Conservation (phyloP, 352 stramenopile genomes). For the Phytophthora nicotianae region DNA sequence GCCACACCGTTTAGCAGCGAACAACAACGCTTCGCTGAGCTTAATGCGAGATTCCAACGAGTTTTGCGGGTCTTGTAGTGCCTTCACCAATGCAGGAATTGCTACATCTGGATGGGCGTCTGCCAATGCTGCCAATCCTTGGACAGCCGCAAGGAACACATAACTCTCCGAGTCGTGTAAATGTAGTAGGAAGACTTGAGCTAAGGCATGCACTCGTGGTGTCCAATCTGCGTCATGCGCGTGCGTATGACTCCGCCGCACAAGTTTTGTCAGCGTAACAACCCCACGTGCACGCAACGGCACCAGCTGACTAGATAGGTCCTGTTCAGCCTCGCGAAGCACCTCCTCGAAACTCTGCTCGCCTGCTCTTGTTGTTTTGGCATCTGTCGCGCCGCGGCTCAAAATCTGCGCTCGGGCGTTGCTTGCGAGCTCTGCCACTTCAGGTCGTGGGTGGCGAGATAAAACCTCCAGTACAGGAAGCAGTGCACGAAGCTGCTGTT, state of each 20-base stretch:
- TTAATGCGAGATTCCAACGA: conserved; percentile 83
- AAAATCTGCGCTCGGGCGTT: conserved; percentile 73
- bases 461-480: conserved; percentile 67
- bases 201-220: conserved; percentile 51
- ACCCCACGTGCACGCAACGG: conserved; percentile 77
- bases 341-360: conserved; percentile 61
- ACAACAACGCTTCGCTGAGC: conserved; percentile 81
- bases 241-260: conserved; percentile 60
- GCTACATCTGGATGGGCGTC: conserved; percentile 67
- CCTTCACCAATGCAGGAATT: conserved; percentile 68
- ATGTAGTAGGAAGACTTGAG: conserved; percentile 65
- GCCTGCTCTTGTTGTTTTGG: neutral
- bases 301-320: conserved; percentile 68
- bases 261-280: conserved; percentile 77
- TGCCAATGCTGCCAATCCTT: conserved; percentile 65
- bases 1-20: conserved; percentile 77
- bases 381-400: conserved; percentile 33
- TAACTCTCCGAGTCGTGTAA: conserved; percentile 82
- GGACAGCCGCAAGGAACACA: conserved; percentile 82
- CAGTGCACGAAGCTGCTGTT: conserved; percentile 62
- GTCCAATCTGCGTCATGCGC: conserved; percentile 49
- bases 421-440: conserved; percentile 76
- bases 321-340: conserved; percentile 55
- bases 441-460: conserved; percentile 53
- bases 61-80: conserved; percentile 46